Base-by-base conservation (phyloP, 345 rosid genomes). In the Salix arbutifolia region DNA sequence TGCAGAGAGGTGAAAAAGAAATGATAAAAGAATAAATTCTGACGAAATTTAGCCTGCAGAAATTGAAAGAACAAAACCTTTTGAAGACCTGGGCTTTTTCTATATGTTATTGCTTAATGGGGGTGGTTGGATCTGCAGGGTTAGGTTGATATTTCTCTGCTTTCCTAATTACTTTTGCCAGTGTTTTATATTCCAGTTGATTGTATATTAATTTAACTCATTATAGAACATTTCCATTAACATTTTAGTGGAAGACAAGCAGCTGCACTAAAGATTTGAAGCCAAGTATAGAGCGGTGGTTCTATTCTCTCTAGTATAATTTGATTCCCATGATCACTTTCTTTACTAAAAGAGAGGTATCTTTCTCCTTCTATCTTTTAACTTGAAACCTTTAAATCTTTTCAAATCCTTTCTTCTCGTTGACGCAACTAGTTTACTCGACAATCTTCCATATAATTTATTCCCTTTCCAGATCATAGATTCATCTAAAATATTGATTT, bases 221-320 rank as follows among this genome's bases (percentile, higher is more conserved):
- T 58, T 25, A 58, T n/a, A 58, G 60, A 70, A 46, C 4, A 56
- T 17, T 48, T 46, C 38, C 73, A 70, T 70, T 30, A 25, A 26
- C 38, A 40, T 70, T 70, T 28, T 26, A 70, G 73, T 70, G 73
- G 73, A 70, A 46, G 73, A 46, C 73, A 70, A 26, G 35, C 61
- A 70, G 73, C 73, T 25, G 73, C 25, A 70, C 37, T 46, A 18
- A 70, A 48, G 73, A 28, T 70, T 70, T 70, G 73, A 25, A 70
- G 61, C n/a, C 50, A 18, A 16, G 60, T 3, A 19, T 26, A 58
- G 28, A 58, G 73, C 17, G 48, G 19, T 25, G n/a, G 23, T 38
- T 69, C 30, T 70, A 48, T 48, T 70, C 73, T 70, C 73, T 70
- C 14, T 17, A 18, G 42, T 48, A 46, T n/a, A n/a, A n/a, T 58